These are phyloP conservation scores for Lobosporangium transversale DNA, from an alignment of 192 early-diverging fungal genomes.

Conservation along the genomic window DNA sequence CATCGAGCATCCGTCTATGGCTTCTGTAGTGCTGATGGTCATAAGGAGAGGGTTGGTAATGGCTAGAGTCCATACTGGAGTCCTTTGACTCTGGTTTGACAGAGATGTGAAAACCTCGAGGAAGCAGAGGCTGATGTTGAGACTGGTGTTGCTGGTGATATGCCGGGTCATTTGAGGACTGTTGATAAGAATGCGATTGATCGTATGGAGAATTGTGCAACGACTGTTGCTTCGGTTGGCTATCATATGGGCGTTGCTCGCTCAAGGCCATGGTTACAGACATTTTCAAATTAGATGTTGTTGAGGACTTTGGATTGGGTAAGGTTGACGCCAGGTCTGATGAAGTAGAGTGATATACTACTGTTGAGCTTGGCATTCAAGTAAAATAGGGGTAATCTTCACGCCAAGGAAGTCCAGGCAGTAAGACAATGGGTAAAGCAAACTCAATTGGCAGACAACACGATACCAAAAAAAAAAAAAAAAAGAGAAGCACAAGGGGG, in stretches of 20 bases:
- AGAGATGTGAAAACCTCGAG: not conserved
- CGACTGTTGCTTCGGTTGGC: slow-evolving; percentile 6
- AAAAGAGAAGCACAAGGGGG: not conserved
- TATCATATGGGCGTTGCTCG: slow-evolving; percentile 4
- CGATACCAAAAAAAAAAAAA: no score
- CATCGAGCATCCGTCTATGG: slow-evolving; percentile 19
- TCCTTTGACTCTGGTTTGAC: slow-evolving; percentile 7
- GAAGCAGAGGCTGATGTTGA: not conserved
- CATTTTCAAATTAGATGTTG: not conserved
- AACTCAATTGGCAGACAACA: no score
- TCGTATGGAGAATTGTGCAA: slow-evolving; percentile 6
- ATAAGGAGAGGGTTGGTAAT: slow-evolving; percentile 1
- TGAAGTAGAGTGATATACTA: not conserved
- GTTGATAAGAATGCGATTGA: slow-evolving; percentile 2
- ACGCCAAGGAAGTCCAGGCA: not conserved
- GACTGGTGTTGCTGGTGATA: slow-evolving; percentile 14
- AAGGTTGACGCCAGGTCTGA: slow-evolving; percentile 26
- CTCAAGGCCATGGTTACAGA: not conserved
- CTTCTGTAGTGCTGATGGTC: slow-evolving; percentile 16
- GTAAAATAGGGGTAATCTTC: not conserved
- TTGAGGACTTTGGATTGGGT: not conserved
- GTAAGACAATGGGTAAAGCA: no score
- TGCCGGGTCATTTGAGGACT: not conserved
- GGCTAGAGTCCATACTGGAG: not conserved
- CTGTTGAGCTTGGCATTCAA: slow-evolving; percentile 50